Percentiles rank a stretch among this genome's conserved stretches.
These are phyloP conservation scores for Fragilariopsis cylindrus DNA, from an alignment of 108 stramenopile genomes.

Conservation along the genomic window DNA sequence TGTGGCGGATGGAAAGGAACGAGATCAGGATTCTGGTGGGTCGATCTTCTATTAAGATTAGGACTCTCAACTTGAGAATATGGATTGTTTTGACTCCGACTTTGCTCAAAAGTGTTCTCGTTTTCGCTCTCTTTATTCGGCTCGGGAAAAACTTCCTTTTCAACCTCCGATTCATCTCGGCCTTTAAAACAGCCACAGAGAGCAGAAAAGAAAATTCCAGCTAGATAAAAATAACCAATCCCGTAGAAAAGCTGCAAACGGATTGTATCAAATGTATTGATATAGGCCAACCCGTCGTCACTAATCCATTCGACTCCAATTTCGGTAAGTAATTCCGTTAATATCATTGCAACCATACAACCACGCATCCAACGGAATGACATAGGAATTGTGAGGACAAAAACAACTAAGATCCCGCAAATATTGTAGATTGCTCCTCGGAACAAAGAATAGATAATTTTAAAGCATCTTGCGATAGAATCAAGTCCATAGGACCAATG, in stretches of 20 bases:
- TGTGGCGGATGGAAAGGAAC: conserved; percentile 1
- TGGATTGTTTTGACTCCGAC: not conserved
- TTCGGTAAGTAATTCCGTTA: not conserved
- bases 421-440: not conserved
- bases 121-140: not conserved
- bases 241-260: not conserved
- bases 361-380: conserved; percentile 2
- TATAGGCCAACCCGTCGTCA: not conserved
- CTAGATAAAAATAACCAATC: not conserved
- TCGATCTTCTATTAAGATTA: not conserved
- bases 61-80: not conserved
- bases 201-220: conserved; percentile 1
- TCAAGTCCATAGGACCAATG: not conserved
- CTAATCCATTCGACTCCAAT: not conserved
- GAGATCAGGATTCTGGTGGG: not conserved
- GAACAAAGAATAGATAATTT: not conserved
- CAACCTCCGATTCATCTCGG: not conserved
- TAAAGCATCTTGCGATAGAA: not conserved
- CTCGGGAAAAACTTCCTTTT: not conserved
- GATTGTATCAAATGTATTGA: not conserved
- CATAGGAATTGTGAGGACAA: conserved; percentile 1
- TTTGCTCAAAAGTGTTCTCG: not conserved
- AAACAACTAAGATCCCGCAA: conserved; percentile 2
- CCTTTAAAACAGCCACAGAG: not conserved
- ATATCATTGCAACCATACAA: not conserved